Evolutionary conservation across 495 filamentous ascomycete species (phyloP).

Genomic region (Penicillium ucsense): DNA sequence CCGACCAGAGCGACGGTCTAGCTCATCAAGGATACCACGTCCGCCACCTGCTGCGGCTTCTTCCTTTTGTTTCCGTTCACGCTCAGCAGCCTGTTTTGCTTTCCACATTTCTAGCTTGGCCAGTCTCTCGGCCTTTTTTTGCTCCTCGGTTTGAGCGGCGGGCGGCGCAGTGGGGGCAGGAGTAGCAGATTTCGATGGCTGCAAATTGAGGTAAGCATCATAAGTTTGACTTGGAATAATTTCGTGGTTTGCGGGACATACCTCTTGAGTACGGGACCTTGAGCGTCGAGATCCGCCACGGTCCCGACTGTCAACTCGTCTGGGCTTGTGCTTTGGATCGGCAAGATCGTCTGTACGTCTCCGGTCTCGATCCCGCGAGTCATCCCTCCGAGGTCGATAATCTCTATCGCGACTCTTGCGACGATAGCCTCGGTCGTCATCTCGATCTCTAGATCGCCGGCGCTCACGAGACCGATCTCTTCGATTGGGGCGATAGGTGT

Average conservation of each 20-base stretch:
- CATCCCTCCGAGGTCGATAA: conserved; percentile 66
- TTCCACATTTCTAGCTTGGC: conserved; percentile 90
- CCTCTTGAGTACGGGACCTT: conserved; percentile 42
- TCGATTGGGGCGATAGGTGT: conserved; percentile 49
- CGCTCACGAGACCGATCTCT: conserved; percentile 59
- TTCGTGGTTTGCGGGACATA: conserved; percentile 20
- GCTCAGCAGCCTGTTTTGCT: conserved; percentile 71
- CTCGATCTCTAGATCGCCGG: conserved; percentile 49
- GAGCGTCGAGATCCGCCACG: conserved; percentile 36
- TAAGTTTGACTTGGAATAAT: background rate
- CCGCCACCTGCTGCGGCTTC: conserved; percentile 50
- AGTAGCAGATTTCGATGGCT: conserved; percentile 36
- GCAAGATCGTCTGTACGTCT: conserved; percentile 66
- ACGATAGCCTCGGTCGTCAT: conserved; percentile 49
- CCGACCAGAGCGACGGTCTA: conserved; percentile 59
- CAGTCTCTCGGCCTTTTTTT: conserved; percentile 74
- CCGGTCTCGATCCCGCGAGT: conserved; percentile 61
- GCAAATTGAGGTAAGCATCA: conserved; percentile 1
- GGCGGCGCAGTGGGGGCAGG: conserved; percentile 26
- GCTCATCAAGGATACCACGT: conserved; percentile 60
- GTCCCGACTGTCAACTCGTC: conserved; percentile 55
- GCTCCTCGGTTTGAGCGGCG: conserved; percentile 57
- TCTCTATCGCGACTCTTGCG: conserved; percentile 65
- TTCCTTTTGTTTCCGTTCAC: conserved; percentile 66
- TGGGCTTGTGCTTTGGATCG: conserved; percentile 62